Conservation (phyloP, 192 early-diverging fungal species). For the Backusella mclennaniae region DNA sequence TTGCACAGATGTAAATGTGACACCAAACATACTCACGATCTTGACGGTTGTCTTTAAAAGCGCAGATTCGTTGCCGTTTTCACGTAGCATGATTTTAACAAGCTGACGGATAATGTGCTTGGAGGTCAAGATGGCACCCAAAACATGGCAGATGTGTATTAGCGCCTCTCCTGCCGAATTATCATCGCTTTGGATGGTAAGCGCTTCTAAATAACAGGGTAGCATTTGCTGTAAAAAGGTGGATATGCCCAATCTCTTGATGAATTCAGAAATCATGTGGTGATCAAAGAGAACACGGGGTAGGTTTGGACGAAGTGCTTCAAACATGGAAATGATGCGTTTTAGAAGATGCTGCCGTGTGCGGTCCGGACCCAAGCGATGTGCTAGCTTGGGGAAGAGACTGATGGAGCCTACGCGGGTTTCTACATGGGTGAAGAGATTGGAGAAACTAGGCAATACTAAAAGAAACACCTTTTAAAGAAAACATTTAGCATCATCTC, state of each 20-base stretch:
- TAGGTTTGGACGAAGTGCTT: constrained; percentile 47
- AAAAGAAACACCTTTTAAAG: constrained; percentile 47
- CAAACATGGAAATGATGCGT: constrained; percentile 57
- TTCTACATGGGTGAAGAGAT: constrained; percentile 43
- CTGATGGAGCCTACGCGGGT: constrained; percentile 47
- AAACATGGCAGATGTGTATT: constrained; percentile 48
- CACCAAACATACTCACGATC: constrained; percentile 53
- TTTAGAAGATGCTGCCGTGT: constrained; percentile 51
- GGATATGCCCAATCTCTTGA: constrained; percentile 48
- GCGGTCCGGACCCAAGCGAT: constrained; percentile 47
- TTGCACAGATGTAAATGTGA: constrained; percentile 56
- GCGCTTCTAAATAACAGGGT: constrained; percentile 54
- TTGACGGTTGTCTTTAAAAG: constrained; percentile 36
- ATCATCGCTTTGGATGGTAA: constrained; percentile 40
- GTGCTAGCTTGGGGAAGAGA: constrained; percentile 53
- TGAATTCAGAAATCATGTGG: constrained; percentile 40
- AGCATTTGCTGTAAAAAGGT: constrained; percentile 56
- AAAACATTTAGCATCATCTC: not conserved
- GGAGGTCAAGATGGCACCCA: constrained; percentile 55
- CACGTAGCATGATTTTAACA: constrained; percentile 49
- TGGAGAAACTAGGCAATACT: constrained; percentile 51
- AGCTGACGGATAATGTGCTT: constrained; percentile 58
- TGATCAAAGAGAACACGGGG: constrained; percentile 44
- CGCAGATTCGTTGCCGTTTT: constrained; percentile 6
- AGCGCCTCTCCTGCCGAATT: constrained; percentile 44